Conservation (phyloP, 768 basidiomycete species). For the Cyclocybe cylindracea region DNA sequence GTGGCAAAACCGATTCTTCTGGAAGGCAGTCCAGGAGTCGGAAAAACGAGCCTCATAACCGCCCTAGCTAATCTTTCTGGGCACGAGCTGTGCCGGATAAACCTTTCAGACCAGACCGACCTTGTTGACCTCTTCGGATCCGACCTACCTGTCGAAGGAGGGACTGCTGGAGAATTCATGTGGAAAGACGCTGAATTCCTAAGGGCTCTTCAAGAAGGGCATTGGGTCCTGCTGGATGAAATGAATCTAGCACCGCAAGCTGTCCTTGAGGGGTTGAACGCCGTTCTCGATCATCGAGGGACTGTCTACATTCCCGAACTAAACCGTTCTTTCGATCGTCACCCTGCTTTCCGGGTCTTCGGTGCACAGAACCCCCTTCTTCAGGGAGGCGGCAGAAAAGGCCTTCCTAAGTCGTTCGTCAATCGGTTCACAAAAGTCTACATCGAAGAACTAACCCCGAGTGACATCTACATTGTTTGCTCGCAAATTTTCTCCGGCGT, state of each 20-base stretch:
- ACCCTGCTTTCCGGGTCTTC: constrained; percentile 95
- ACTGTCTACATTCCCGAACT: constrained; percentile 95
- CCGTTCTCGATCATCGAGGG: constrained; percentile 93
- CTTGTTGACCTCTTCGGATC: constrained; percentile 95
- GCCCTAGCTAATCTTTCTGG: constrained; percentile 84
- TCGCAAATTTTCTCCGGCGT: constrained; percentile 68
- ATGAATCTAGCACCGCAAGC: constrained; percentile 99
- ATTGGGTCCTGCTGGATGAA: constrained; percentile 98
- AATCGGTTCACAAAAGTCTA: constrained; percentile 99
- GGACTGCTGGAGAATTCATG: constrained; percentile 86
- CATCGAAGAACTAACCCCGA: constrained; percentile 76
- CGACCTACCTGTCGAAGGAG: constrained; percentile 93
- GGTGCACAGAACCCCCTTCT: constrained; percentile 96
- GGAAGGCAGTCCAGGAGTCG: constrained; percentile 97
- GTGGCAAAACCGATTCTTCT: constrained; percentile 88
- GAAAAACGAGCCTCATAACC: constrained; percentile 91
- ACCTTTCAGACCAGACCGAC: constrained; percentile 97
- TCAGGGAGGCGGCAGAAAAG: constrained; percentile 97
- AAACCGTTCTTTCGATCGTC: constrained; percentile 81
- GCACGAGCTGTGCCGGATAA: constrained; percentile 86
- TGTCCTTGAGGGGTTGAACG: constrained; percentile 95
- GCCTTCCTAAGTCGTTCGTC: constrained; percentile 94
- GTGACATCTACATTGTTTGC: constrained; percentile 81
- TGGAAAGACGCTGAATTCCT: constrained; percentile 99
- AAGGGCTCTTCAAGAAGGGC: constrained; percentile 88